Conservation (phyloP, 495 filamentous ascomycete genomes). For the Penicillium herquei region DNA sequence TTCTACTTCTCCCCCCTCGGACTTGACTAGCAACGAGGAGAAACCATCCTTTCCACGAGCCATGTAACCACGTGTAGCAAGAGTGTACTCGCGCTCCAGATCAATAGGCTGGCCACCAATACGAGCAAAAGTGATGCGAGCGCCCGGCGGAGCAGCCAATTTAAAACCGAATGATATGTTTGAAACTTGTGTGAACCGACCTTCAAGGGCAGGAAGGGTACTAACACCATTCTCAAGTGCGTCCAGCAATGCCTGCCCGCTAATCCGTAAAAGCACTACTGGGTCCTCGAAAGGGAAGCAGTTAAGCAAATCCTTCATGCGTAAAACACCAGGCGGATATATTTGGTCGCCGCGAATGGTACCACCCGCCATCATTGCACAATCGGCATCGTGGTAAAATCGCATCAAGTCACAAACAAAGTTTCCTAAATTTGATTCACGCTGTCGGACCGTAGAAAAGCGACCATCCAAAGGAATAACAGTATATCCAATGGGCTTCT, state of each 20-base stretch:
- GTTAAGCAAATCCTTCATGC: conserved; percentile 70
- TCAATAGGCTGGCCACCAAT: conserved; percentile 61
- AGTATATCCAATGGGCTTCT: conserved; percentile 81
- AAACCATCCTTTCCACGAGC: conserved; percentile 84
- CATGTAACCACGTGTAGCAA: conserved; percentile 85
- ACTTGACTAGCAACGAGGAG: conserved; percentile 62
- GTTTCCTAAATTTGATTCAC: conserved; percentile 83
- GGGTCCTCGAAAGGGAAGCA: conserved; percentile 95
- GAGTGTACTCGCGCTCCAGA: conserved; percentile 55
- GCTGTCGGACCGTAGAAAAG: conserved; percentile 74
- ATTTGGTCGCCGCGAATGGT: conserved; percentile 91
- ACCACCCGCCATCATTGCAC: conserved; percentile 78
- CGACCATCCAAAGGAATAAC: conserved; percentile 76
- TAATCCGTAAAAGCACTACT: conserved; percentile 69
- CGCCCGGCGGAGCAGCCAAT: conserved; percentile 53
- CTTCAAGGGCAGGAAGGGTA: conserved; percentile 79
- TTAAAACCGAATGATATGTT: conserved; percentile 74
- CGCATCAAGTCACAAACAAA: conserved; percentile 91
- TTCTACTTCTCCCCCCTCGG: conserved; percentile 69
- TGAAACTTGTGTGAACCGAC: conserved; percentile 71
- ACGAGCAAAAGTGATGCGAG: conserved; percentile 60
- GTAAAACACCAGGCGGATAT: conserved; percentile 74
- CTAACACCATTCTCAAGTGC: conserved; percentile 82
- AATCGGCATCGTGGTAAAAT: conserved; percentile 74
- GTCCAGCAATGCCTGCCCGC: conserved; percentile 63